Base-by-base conservation (phyloP, 148 eudicot species). In the Suaeda aralocaspica region DNA sequence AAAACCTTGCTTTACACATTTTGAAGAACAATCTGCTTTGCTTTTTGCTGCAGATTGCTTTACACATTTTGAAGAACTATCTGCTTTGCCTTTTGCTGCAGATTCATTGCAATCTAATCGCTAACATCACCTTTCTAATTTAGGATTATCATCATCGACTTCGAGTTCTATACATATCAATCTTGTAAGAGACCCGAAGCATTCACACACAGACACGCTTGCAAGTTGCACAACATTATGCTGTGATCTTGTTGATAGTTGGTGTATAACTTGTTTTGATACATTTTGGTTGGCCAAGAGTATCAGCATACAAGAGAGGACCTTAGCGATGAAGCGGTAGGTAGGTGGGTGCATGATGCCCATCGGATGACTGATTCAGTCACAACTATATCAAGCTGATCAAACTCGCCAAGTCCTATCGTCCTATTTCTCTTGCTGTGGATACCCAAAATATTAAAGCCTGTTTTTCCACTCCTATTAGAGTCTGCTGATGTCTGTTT, bases 381-480 rank as follows among this genome's bases (percentile, higher is more conserved):
- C 31, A 83, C 89, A 58, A 85, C 77, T 1, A 86, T 69, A 76
- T 85, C 92, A 18, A 90, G 64, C 77, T 88, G 92, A 50, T 88
- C 85, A 34, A 88, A 80, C 79, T 92, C 98, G 22, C 98, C 94
- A 41, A 92, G 77, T 9, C 98, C 92, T 1, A 92, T 92, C 9
- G 98, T 92, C 12, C 82, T 84, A 66, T 92, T 92, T 81, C 98
- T 83, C 79, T 84, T 92, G 86, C 84, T 85, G 76, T 86, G 91
- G 66, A 82, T 82, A 57, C 83, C 82, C 5, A 72, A 65, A 13
- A 78, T 69, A 48, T 85, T 82, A 13, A 85, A 76, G 48, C 77
- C 81, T 25, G 68, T 50, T 64, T 78, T 82, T 69, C 80, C 88
- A 19, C 66, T 77, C 68, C 85, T 81, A 68, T 82, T 87, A 1